Percentiles rank a stretch among this genome's conserved stretches.
These are phyloP conservation scores for Ormosia emarginata DNA, from an alignment of 306 rosid genomes.

Conservation along the genomic window DNA sequence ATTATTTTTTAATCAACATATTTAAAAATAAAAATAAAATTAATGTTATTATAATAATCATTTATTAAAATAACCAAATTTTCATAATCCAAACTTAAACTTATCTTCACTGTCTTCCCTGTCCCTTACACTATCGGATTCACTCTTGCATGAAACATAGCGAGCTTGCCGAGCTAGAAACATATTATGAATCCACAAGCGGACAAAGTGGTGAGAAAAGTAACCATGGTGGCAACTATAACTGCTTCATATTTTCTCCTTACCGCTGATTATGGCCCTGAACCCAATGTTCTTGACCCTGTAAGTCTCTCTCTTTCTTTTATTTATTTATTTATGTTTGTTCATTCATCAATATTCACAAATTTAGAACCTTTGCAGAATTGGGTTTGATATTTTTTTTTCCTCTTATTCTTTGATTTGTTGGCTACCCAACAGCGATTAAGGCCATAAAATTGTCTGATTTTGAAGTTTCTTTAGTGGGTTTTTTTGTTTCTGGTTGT, in stretches of 20 bases:
- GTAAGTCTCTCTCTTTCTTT: slow-evolving; percentile 24
- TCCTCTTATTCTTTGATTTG: background rate
- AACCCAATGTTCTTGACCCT: slow-evolving; percentile 65
- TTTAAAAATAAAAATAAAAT: too few relatives aligned
- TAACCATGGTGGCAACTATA: slow-evolving; percentile 67
- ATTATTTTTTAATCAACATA: too few relatives aligned
- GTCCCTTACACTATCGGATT: background rate
- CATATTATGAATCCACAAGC: slow-evolving; percentile 40
- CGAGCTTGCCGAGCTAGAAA: too few relatives aligned
- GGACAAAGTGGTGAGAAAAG: slow-evolving; percentile 60
- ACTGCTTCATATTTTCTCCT: slow-evolving; percentile 71
- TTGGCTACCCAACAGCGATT: too few relatives aligned
- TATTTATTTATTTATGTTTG: background rate
- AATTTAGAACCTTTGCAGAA: background rate
- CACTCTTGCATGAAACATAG: background rate
- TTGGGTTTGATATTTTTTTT: background rate
- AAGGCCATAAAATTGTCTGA: too few relatives aligned
- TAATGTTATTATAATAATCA: too few relatives aligned
- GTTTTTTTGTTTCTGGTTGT: background rate
- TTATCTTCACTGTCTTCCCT: background rate
- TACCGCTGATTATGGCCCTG: slow-evolving; percentile 70
- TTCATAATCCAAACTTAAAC: too few relatives aligned
- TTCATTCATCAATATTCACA: background rate
- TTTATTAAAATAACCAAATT: too few relatives aligned
- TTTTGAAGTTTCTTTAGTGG: background rate